These are phyloP conservation scores for Forsythia suspensa DNA, from an alignment of 257 asterid species.

Conservation along the genomic window DNA sequence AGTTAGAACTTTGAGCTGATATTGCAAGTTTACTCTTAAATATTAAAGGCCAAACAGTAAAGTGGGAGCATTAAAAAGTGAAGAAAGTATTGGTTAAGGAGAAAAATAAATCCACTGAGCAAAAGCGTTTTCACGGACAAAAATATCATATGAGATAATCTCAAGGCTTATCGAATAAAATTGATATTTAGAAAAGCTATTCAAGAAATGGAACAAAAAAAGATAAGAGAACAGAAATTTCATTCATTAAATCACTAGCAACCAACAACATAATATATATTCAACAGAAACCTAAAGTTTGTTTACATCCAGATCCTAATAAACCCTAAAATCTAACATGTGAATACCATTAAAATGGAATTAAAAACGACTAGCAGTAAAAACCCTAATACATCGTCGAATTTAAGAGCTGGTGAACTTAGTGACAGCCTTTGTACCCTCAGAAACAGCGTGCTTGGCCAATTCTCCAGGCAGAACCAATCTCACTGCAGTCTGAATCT, in stretches of 20 bases:
- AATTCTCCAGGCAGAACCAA: background rate
- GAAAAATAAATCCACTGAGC: background rate
- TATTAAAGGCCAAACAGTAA: background rate
- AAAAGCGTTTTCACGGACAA: background rate
- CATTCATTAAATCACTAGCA: background rate
- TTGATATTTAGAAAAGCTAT: background rate
- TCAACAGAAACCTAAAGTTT: background rate
- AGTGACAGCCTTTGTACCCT: constrained; percentile 5
- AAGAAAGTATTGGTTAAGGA: too few species aligned
- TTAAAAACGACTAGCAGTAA: background rate
- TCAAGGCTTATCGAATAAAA: background rate
- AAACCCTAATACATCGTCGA: background rate
- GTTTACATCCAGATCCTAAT: background rate
- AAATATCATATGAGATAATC: too few species aligned
- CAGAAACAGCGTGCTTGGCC: constrained; percentile 3
- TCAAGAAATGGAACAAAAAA: background rate
- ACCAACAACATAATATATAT: background rate
- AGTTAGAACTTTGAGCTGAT: too few species aligned
- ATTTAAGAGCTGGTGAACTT: background rate
- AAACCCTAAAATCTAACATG: background rate
- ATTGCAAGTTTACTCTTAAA: too few species aligned
- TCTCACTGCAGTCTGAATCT: background rate
- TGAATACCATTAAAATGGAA: background rate
- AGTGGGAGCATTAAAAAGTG: background rate
- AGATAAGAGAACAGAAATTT: background rate